phyloP scores from a whole-genome alignment of 108 stramenopile species.

The Fragilaria radians region DNA sequence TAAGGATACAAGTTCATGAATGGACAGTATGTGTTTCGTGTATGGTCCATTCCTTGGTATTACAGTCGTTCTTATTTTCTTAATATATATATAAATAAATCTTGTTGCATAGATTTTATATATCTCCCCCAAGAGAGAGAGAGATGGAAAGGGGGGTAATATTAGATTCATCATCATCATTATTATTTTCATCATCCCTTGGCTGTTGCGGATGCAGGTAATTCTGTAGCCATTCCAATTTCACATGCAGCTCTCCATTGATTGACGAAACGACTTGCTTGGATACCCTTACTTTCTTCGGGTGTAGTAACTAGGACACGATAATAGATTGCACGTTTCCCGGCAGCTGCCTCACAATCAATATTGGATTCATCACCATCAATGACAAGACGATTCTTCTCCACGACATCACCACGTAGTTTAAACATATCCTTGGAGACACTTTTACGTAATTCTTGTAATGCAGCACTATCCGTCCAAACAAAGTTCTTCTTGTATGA shows the following conservation, averaged over 20 bases:
- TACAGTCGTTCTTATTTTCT: too few relatives aligned
- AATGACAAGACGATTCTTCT: not conserved
- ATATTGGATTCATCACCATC: not conserved
- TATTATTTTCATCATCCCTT: not conserved
- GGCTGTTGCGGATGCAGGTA: not conserved
- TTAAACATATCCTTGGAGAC: not conserved
- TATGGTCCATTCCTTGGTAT: too few relatives aligned
- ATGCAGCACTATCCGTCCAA: not conserved
- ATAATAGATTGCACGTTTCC: not conserved
- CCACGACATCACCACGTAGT: not conserved
- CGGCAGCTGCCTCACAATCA: not conserved
- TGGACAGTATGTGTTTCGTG: too few relatives aligned
- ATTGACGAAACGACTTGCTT: not conserved
- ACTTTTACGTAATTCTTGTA: not conserved
- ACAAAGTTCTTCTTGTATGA: not conserved
- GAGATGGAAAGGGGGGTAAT: too few relatives aligned
- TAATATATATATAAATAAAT: too few relatives aligned
- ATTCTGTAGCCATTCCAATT: not conserved
- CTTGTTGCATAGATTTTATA: too few relatives aligned
- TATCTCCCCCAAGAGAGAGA: too few relatives aligned
- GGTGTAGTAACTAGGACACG: not conserved
- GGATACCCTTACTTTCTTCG: not conserved
- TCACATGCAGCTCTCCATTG: not conserved
- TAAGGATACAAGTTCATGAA: too few relatives aligned
- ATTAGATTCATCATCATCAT: too few relatives aligned